Evolutionary conservation across 2,329 filamentous ascomycete genomes (phyloP).

Genomic region (Amesomyces nigricolor): DNA sequence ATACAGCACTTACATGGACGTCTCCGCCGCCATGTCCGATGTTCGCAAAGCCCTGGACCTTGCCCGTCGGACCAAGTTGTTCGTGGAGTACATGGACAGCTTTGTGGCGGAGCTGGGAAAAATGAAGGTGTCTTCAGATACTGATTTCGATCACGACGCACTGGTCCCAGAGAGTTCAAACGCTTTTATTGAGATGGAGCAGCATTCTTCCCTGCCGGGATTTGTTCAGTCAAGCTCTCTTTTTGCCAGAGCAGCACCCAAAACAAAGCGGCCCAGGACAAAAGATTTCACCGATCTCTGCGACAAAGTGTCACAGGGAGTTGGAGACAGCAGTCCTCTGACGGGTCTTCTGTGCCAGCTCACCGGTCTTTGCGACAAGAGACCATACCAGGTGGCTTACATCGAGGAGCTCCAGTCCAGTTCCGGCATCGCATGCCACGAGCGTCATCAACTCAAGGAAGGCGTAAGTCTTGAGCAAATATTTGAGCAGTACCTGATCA

Average conservation of each 20-base stretch:
- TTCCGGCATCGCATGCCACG: not conserved
- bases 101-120: not conserved
- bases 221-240: conserved; percentile 1
- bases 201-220: not conserved
- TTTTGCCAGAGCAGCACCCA: conserved; percentile 10
- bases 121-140: not conserved
- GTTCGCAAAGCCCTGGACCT: conserved; percentile 2
- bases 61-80: conserved; percentile 8
- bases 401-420: conserved; percentile 13
- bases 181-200: not conserved
- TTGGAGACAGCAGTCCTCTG: not conserved
- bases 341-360: conserved; percentile 4
- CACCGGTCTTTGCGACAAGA: not conserved
- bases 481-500: not conserved
- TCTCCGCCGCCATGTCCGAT: conserved; percentile 3
- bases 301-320: not conserved
- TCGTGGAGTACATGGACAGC: conserved; percentile 7
- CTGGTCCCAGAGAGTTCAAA: not conserved
- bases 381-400: conserved; percentile 11
- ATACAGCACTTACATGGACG: conserved; percentile 8
- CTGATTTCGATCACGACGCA: not conserved
- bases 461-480: not conserved
- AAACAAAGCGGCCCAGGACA: conserved; percentile 3
- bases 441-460: not conserved
- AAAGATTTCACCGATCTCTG: conserved; percentile 2